These are phyloP conservation scores for Parastagonospora avenae DNA, from an alignment of 2,329 filamentous ascomycete genomes.

Conservation along the genomic window DNA sequence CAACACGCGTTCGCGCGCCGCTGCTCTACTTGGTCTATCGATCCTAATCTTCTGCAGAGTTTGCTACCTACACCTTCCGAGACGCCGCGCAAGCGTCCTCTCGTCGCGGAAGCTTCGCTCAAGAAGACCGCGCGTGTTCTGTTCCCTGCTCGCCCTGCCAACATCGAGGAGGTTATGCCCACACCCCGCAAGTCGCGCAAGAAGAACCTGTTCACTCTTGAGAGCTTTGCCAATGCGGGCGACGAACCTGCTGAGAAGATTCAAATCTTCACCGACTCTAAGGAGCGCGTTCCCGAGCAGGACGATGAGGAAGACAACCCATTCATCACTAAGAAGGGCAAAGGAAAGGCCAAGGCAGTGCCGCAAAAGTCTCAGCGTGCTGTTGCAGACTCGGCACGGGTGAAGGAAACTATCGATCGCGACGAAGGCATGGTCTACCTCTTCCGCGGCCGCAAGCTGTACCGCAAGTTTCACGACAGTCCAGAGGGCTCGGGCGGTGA, in stretches of 20 bases:
- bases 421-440: slow-evolving; percentile 76
- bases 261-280: slow-evolving; percentile 77
- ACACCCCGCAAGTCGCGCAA: slow-evolving; percentile 64
- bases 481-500: slow-evolving; percentile 39
- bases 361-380: slow-evolving; percentile 57
- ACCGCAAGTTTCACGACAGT: slow-evolving; percentile 66
- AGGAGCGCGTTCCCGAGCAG: slow-evolving; percentile 72
- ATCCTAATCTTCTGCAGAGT: slow-evolving; percentile 34
- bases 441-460: slow-evolving; percentile 81
- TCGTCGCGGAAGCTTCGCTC: slow-evolving; percentile 47
- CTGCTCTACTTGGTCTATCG: no score
- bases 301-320: slow-evolving; percentile 73
- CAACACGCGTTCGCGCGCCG: no score
- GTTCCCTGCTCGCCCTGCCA: slow-evolving; percentile 67
- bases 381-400: slow-evolving; percentile 62
- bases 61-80: slow-evolving; percentile 81
- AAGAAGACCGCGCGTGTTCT: slow-evolving; percentile 59
- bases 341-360: slow-evolving; percentile 51
- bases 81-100: slow-evolving; percentile 69
- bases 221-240: slow-evolving; percentile 52
- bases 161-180: slow-evolving; percentile 63
- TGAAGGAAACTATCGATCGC: slow-evolving; percentile 68
- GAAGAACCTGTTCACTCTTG: slow-evolving; percentile 54
- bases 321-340: slow-evolving; percentile 63
- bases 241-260: slow-evolving; percentile 64